phyloP scores from a whole-genome alignment of 2,329 filamentous ascomycete species.

The Colletotrichum sp. region DNA sequence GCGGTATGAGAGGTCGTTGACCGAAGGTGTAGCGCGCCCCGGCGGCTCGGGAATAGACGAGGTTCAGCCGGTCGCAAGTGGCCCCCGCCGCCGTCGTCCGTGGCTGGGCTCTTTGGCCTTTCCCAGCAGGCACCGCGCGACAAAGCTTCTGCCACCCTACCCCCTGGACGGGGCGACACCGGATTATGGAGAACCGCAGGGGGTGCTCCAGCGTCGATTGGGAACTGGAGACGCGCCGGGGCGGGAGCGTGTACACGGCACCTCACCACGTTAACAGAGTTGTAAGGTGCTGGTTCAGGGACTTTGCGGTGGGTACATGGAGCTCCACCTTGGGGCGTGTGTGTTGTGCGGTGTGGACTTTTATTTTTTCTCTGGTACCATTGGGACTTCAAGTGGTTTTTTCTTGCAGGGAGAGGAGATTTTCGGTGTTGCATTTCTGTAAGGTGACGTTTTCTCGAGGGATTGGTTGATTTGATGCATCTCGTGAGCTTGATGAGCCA shows the following conservation, averaged over 20 bases:
- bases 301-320: background rate
- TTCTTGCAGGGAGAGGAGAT: background rate
- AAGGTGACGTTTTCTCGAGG: background rate
- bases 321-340: background rate
- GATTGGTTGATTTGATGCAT: background rate
- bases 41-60: slow-evolving; percentile 20
- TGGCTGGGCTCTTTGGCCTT: background rate
- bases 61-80: slow-evolving; percentile 11
- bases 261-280: background rate
- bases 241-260: background rate
- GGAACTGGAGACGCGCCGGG: background rate
- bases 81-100: background rate
- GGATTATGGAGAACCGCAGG: slow-evolving; percentile 20
- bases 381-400: background rate
- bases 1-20: background rate
- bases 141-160: background rate
- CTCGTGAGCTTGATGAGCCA: background rate
- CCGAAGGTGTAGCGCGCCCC: slow-evolving; percentile 12
- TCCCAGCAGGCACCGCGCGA: background rate
- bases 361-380: background rate
- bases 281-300: slow-evolving; percentile 11
- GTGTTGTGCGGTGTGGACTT: slow-evolving; percentile 4
- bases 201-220: background rate
- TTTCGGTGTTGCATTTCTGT: background rate
- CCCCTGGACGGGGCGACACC: slow-evolving; percentile 11